phyloP scores from a whole-genome alignment of 345 rosid species.

The Populus nigra region DNA sequence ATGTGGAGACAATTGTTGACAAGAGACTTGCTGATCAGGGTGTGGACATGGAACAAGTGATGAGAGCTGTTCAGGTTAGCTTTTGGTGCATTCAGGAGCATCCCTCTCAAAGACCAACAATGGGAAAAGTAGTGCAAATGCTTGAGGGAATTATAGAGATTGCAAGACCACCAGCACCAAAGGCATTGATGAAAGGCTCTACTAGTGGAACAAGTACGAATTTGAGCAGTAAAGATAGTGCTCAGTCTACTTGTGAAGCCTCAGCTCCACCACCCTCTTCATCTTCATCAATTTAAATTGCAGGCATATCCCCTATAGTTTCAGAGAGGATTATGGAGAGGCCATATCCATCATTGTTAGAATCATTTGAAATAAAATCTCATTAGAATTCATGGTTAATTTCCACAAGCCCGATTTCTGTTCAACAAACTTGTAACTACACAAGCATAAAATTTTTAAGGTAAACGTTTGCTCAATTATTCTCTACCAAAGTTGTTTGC shows the following conservation, averaged over 20 bases:
- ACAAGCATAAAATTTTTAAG: background rate
- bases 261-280: slow-evolving; percentile 39
- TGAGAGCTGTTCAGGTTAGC: slow-evolving; percentile 6
- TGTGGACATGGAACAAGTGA: slow-evolving; percentile 8
- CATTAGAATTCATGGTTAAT: slow-evolving; percentile 6
- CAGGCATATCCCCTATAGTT: slow-evolving; percentile 12
- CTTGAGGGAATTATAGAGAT: slow-evolving; percentile 38
- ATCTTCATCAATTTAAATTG: slow-evolving; percentile 28
- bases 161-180: slow-evolving; percentile 48
- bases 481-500: no score
- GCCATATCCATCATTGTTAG: slow-evolving; percentile 22
- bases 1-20: slow-evolving; percentile 4
- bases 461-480: no score
- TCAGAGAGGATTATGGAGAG: slow-evolving; percentile 22
- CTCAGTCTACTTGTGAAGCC: slow-evolving; percentile 33
- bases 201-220: slow-evolving; percentile 33
- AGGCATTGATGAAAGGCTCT: slow-evolving; percentile 28
- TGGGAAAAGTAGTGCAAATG: slow-evolving; percentile 23
- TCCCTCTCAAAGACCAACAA: slow-evolving; percentile 16
- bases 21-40: slow-evolving; percentile 3
- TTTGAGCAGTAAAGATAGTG: slow-evolving; percentile 17
- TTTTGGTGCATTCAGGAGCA: slow-evolving; percentile 25
- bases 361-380: background rate
- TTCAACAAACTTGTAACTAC: background rate
- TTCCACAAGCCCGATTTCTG: background rate